A percentile compares a stretch with the other conserved stretches of the same genome.
Conservation (phyloP, 768 basidiomycete species). For the Amyloporia xantha region DNA sequence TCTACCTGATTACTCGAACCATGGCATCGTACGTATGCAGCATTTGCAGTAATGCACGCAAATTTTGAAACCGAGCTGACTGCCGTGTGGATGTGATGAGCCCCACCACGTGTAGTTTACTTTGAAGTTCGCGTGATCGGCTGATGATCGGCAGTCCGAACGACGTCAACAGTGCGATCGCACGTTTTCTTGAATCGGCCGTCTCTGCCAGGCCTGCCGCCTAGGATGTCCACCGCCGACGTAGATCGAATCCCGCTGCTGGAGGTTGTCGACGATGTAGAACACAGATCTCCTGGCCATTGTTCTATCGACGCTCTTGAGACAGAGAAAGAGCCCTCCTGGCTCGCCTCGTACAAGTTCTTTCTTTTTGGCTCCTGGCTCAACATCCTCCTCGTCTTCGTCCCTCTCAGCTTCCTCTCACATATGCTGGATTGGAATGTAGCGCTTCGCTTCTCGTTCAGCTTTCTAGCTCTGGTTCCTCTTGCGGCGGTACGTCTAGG, state of each 20-base stretch:
- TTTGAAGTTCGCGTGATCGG: no score
- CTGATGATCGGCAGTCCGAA: no score
- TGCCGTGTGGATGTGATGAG: no score
- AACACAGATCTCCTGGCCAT: conserved; percentile 20
- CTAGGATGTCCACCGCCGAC: not conserved
- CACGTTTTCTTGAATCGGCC: no score
- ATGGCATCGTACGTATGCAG: no score
- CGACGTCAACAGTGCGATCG: no score
- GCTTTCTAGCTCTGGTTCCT: conserved; percentile 80
- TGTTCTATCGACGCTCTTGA: conserved; percentile 38
- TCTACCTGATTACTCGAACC: no score
- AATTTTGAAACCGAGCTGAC: no score
- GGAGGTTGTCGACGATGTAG: not conserved
- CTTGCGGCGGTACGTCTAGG: conserved; percentile 65
- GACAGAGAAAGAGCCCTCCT: conserved; percentile 58
- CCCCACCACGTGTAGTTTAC: no score
- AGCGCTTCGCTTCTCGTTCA: conserved; percentile 63
- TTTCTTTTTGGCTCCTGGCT: conserved; percentile 62
- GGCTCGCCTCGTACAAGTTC: conserved; percentile 47
- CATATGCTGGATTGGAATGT: conserved; percentile 72
- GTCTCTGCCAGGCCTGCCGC: no score
- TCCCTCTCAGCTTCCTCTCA: conserved; percentile 65
- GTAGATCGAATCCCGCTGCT: not conserved
- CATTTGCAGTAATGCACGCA: no score
- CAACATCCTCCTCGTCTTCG: conserved; percentile 73